phyloP scores from a whole-genome alignment of 352 stramenopile genomes.

The Globisporangium nagaii region DNA sequence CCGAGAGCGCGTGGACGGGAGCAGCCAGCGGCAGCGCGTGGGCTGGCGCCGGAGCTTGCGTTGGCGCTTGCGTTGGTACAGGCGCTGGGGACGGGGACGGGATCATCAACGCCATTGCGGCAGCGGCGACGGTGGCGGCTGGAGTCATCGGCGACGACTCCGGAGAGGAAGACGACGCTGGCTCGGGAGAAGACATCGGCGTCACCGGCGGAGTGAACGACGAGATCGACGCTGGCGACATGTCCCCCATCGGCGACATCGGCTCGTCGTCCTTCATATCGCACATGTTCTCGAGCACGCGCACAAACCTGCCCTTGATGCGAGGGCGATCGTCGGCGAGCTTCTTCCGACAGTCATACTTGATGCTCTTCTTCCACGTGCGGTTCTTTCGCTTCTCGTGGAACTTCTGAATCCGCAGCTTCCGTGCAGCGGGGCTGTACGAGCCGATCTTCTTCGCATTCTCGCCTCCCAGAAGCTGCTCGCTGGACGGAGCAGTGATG shows the following conservation, averaged over 20 bases:
- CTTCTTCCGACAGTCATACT: slow-evolving; percentile 99
- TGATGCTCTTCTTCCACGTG: slow-evolving; percentile 98
- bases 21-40: background rate
- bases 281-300: slow-evolving; percentile 53
- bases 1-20: background rate
- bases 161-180: background rate
- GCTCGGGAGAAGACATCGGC: slow-evolving; percentile 9
- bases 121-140: background rate
- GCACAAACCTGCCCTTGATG: slow-evolving; percentile 92
- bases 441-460: slow-evolving; percentile 86
- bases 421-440: slow-evolving; percentile 92
- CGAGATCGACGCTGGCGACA: slow-evolving; percentile 14
- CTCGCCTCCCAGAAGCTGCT: slow-evolving; percentile 8
- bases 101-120: slow-evolving; percentile 4
- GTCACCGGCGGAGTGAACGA: slow-evolving; percentile 14
- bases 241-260: slow-evolving; percentile 17
- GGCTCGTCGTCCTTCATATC: slow-evolving; percentile 39
- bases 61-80: background rate
- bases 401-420: slow-evolving; percentile 94
- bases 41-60: background rate
- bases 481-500: slow-evolving; percentile 21
- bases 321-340: slow-evolving; percentile 94
- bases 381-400: slow-evolving; percentile 95
- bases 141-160: slow-evolving; percentile 4
- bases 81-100: background rate